Conservation (phyloP, 2,329 filamentous ascomycete genomes). For the Fusarium nisikadoi region DNA sequence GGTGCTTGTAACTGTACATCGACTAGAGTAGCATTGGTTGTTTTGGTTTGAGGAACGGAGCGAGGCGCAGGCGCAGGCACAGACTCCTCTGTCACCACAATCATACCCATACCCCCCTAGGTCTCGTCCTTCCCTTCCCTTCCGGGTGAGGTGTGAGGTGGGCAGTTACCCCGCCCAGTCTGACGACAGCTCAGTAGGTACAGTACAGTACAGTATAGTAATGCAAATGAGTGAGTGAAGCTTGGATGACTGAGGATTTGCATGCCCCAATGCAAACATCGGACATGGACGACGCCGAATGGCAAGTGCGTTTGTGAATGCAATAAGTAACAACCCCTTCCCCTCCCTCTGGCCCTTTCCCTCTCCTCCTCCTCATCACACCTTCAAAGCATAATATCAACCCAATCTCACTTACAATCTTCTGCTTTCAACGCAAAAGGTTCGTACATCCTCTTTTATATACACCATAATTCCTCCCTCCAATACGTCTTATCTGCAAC, state of each 20-base stretch:
- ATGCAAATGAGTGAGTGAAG: not conserved
- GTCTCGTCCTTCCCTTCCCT: constrained; percentile 21
- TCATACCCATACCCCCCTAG: constrained; percentile 27
- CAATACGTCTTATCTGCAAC: not conserved
- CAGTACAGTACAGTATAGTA: constrained; percentile 26
- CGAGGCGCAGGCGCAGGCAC: constrained; percentile 34
- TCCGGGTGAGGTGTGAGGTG: constrained; percentile 28
- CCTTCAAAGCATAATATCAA: constrained; percentile 34
- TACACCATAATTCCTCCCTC: not conserved
- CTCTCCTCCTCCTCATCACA: constrained; percentile 44
- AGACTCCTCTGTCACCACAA: constrained; percentile 2
- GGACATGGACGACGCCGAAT: constrained; percentile 29
- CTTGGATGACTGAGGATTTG: constrained; percentile 34
- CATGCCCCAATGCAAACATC: constrained; percentile 16
- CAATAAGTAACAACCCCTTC: constrained; percentile 52
- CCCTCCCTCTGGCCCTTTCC: constrained; percentile 41
- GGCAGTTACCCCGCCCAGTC: constrained; percentile 57
- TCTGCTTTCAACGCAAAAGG: constrained; percentile 42
- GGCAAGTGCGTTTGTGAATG: constrained; percentile 32
- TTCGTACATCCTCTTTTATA: constrained; percentile 11
- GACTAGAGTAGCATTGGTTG: constrained; percentile 5
- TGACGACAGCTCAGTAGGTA: constrained; percentile 52
- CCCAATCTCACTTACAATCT: constrained; percentile 36
- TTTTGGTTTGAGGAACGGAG: constrained; percentile 7
- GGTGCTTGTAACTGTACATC: constrained; percentile 4